Base-by-base conservation (phyloP, 306 rosid species). In the Cucumis hystrix region DNA sequence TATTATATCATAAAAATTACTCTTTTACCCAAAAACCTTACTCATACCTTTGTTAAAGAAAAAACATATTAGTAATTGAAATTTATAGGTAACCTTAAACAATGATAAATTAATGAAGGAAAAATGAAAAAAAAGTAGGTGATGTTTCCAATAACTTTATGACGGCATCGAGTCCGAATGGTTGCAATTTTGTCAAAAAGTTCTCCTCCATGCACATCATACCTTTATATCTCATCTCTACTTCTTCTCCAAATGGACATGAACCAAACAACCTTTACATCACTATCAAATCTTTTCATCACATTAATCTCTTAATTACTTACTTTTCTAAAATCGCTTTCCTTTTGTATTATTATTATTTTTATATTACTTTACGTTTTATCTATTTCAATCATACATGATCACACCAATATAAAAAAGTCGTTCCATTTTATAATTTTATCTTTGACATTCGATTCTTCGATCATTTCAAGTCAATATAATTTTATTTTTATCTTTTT, bases 161-260 rank as follows among this genome's bases (percentile, higher is more conserved):
- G 72, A 65, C 39, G 28, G 6, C n/a, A 35, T 65, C 18, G 51
- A 18, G 51, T 39, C 25, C 0, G 51, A 65, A 39, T 65, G 51
- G 72, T 65, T 65, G 51, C 72, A 65, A 64, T 8, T 65, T 65
- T 65, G 72, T 65, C 72, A 65, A 65, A 65, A 65, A 18, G 15
- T 18, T 17, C 0, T 65, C 51, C 72, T 65, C 51, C 72, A 12
- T 3, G 54, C 54, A 37, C 54, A 37, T 4, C 21, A 65, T 65
- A 28, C 72, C 72, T 65, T 39, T 65, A 39, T 35, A 65, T 65
- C 72, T 65, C 51, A 65, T 65, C 72, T 63, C 45, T 39, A 28
- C 17, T 65, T n/a, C 45, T 64, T 64, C 70, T 64, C 71, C 23
- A 64, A 64, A 33, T 64, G 21, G 71, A 64, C 71, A 14, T 35